Percentiles rank a stretch among this genome's conserved stretches.
phyloP scores from a whole-genome alignment of 768 basidiomycete species.

The Auricularia cornea region DNA sequence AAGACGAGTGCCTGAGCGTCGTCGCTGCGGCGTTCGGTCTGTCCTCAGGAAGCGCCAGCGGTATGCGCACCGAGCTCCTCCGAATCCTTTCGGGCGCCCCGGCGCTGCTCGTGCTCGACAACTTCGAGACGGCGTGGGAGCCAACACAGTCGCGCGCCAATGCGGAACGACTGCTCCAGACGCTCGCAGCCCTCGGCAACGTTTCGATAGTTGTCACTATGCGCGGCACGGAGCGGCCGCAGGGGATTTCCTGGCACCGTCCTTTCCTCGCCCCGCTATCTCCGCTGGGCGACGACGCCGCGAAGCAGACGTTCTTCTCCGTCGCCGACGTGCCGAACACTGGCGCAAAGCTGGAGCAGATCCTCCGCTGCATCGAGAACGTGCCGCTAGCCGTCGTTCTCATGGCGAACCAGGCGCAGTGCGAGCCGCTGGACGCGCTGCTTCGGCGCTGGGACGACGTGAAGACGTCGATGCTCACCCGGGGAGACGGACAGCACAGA shows the following conservation, averaged over 20 bases:
- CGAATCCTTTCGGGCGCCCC: slow-evolving; percentile 9
- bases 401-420: neutral
- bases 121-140: neutral
- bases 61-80: too few relatives aligned
- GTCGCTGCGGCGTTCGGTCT: neutral
- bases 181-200: neutral
- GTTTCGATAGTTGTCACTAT: neutral
- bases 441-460: neutral
- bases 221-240: neutral
- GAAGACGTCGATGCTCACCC: neutral
- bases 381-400: neutral
- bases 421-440: neutral
- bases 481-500: slow-evolving; percentile 12
- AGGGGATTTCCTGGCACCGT: neutral
- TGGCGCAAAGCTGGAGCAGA: neutral
- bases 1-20: neutral
- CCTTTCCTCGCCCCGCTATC: neutral
- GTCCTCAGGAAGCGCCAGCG: too few relatives aligned
- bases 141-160: neutral
- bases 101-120: neutral
- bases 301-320: neutral
- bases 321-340: neutral
- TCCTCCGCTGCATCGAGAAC: neutral
- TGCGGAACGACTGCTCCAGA: neutral
- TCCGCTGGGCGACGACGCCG: neutral